These are phyloP conservation scores for Eragrostis curvula DNA, from an alignment of 176 grass and related monocot genomes.

Conservation along the genomic window DNA sequence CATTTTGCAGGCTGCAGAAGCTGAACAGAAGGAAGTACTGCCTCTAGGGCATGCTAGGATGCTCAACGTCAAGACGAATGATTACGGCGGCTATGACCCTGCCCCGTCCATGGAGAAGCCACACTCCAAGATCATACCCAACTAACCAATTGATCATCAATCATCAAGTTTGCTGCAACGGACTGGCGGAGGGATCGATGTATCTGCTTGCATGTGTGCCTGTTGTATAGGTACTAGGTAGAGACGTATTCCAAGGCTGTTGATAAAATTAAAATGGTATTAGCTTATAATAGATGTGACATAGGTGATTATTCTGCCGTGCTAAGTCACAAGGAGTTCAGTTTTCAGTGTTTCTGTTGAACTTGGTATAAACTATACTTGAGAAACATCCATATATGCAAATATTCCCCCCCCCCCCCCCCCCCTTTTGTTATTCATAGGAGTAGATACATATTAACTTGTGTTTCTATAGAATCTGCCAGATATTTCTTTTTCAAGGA, in stretches of 20 bases:
- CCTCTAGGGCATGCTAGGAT: slow-evolving; percentile 22
- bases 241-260: slow-evolving; percentile 23
- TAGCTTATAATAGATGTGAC: slow-evolving; percentile 16
- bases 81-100: slow-evolving; percentile 48
- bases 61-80: slow-evolving; percentile 44
- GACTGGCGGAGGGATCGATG: not conserved
- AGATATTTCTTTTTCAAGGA: not conserved
- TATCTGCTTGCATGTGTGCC: not conserved
- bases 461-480: not conserved
- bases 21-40: slow-evolving; percentile 12
- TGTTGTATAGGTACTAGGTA: slow-evolving; percentile 19
- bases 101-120: slow-evolving; percentile 53
- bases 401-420: not conserved
- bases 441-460: not conserved
- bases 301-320: not conserved
- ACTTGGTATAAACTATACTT: slow-evolving; percentile 28
- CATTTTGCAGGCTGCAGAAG: slow-evolving; percentile 32
- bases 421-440: not conserved
- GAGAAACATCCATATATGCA: not conserved
- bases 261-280: not conserved
- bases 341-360: slow-evolving; percentile 9
- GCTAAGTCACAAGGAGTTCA: not conserved
- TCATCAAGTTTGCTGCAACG: not conserved
- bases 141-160: slow-evolving; percentile 14
- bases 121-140: slow-evolving; percentile 54